phyloP scores from a whole-genome alignment of 2,329 filamentous ascomycete genomes.

The Clonostachys rosea region DNA sequence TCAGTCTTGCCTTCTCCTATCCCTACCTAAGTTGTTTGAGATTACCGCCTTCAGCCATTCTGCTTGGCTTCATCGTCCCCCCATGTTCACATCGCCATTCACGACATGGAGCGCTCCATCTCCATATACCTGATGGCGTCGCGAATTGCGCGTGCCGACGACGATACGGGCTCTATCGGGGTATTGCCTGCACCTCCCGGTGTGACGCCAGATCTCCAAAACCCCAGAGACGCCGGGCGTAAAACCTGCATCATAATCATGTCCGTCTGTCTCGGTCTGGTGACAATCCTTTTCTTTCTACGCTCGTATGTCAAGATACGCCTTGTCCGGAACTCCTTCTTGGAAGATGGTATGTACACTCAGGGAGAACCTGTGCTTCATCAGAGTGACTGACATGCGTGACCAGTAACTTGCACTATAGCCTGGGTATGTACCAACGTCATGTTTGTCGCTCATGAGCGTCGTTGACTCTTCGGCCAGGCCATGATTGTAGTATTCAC shows the following conservation, averaged over 20 bases:
- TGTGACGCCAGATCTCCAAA: background rate
- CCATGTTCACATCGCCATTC: no score
- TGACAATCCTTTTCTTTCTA: conserved; percentile 3
- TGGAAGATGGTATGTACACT: conserved; percentile 2
- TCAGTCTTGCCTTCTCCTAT: no score
- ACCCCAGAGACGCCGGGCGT: background rate
- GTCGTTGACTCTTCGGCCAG: background rate
- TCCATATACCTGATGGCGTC: no score
- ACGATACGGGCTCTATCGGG: background rate
- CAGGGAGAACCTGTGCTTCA: no score
- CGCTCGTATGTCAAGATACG: conserved; percentile 10
- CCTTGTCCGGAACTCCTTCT: background rate
- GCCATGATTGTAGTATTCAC: no score
- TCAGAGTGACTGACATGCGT: conserved; percentile 1
- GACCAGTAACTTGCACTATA: conserved; percentile 6
- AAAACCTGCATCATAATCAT: conserved; percentile 5
- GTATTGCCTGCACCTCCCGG: background rate
- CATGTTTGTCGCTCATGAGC: background rate
- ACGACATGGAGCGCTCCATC: no score
- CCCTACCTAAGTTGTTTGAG: no score
- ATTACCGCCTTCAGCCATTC: no score
- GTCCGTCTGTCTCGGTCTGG: conserved; percentile 5
- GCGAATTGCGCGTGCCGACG: background rate
- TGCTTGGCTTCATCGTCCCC: no score
- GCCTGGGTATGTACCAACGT: conserved; percentile 5